phyloP scores from a whole-genome alignment of 164 flowering plant species.

The Annona cherimola region DNA sequence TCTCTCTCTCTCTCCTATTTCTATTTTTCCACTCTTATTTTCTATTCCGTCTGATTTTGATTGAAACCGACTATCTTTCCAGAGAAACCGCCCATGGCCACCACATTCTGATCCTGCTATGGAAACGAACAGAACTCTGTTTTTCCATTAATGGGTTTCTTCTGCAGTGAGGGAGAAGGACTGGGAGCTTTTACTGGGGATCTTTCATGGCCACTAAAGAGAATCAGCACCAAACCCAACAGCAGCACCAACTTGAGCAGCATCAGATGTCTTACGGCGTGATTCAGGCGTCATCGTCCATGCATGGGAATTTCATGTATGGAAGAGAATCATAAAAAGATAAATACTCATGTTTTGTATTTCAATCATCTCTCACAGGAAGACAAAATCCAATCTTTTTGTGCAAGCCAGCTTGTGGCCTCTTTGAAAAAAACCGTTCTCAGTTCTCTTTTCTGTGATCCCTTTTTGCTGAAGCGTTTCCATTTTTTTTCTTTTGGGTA shows the following conservation, averaged over 20 bases:
- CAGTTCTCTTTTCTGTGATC: background rate
- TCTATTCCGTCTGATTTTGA: slow-evolving; percentile 1
- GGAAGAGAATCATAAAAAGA: background rate
- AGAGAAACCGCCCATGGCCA: slow-evolving; percentile 14
- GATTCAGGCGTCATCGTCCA: slow-evolving; percentile 48
- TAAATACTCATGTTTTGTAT: background rate
- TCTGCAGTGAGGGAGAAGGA: slow-evolving; percentile 8
- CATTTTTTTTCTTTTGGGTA: slow-evolving; percentile 10
- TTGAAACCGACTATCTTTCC: slow-evolving; percentile 24
- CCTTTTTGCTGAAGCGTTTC: background rate
- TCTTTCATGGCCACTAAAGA: slow-evolving; percentile 40
- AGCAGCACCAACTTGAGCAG: slow-evolving; percentile 15
- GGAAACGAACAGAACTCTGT: slow-evolving; percentile 18
- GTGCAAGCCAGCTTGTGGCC: background rate
- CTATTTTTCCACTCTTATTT: background rate
- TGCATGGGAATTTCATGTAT: slow-evolving; percentile 62
- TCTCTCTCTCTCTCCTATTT: background rate
- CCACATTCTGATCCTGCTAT: slow-evolving; percentile 15
- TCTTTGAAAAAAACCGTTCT: background rate
- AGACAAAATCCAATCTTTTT: background rate
- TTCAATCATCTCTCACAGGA: background rate
- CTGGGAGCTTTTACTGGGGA: background rate
- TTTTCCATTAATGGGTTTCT: slow-evolving; percentile 39
- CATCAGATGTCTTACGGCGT: slow-evolving; percentile 52
- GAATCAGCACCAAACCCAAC: slow-evolving; percentile 16